These are phyloP conservation scores for Omphalotus guepiniiformis DNA, from an alignment of 768 basidiomycete species.

Conservation along the genomic window DNA sequence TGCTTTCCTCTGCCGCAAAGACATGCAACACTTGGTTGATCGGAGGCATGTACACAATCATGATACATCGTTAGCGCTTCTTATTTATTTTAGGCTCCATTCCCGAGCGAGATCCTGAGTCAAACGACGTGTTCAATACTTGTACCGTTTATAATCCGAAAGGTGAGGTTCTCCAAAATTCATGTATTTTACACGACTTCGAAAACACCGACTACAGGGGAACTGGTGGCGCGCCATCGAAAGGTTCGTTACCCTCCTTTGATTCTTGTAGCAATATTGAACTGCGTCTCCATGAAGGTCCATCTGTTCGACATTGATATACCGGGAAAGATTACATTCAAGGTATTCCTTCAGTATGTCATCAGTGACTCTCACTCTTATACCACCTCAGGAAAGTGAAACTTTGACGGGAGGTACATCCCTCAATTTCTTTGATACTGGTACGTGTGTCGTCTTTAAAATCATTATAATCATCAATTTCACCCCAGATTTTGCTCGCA, in stretches of 20 bases:
- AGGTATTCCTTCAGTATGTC: conserved; percentile 37
- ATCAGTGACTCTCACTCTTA: not conserved
- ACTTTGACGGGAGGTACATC: conserved; percentile 73
- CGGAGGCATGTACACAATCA: conserved; percentile 84
- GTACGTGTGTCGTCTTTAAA: conserved; percentile 31
- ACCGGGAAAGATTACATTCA: conserved; percentile 86
- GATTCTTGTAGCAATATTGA: too few relatives aligned
- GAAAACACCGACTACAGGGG: conserved; percentile 47
- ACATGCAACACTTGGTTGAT: conserved; percentile 84
- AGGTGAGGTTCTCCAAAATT: conserved; percentile 36
- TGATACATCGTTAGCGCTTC: not conserved
- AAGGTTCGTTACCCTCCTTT: too few relatives aligned
- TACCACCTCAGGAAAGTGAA: conserved; percentile 70
- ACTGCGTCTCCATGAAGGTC: too few relatives aligned
- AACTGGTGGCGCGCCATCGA: conserved; percentile 82
- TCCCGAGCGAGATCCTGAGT: conserved; percentile 68
- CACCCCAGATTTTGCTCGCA: conserved; percentile 83
- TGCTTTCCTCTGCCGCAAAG: conserved; percentile 79
- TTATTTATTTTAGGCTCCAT: conserved; percentile 70
- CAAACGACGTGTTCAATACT: conserved; percentile 85
- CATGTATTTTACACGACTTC: not conserved
- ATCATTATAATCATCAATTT: not conserved
- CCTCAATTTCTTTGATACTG: conserved; percentile 83
- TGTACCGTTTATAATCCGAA: conserved; percentile 85
- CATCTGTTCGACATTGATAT: conserved; percentile 99